These are phyloP conservation scores for Quercus suber DNA, from an alignment of 306 rosid genomes.

Conservation along the genomic window DNA sequence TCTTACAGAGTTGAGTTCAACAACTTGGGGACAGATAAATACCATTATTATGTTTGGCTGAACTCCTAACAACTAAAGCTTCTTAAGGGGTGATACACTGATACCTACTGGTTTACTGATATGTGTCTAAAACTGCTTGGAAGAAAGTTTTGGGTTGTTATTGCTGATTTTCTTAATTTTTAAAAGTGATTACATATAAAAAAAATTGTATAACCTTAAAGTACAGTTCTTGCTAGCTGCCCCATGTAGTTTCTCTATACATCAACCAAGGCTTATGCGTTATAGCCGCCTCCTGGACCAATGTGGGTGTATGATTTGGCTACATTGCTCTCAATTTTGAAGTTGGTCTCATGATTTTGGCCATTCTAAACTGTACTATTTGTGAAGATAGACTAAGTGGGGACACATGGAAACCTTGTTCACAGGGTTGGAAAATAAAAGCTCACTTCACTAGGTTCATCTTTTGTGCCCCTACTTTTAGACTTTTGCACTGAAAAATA, in stretches of 20 bases:
- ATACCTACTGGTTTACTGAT: neutral
- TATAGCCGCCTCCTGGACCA: neutral
- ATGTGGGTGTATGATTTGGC: neutral
- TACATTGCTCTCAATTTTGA: neutral
- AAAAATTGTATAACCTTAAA: neutral
- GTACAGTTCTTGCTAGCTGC: constrained; percentile 9
- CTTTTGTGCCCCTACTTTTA: neutral
- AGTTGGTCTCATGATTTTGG: neutral
- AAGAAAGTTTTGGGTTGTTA: neutral
- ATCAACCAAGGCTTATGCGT: neutral
- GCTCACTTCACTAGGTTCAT: neutral
- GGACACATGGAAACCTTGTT: neutral
- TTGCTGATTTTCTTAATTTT: neutral
- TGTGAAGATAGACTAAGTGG: neutral
- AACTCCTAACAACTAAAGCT: neutral
- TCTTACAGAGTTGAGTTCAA: neutral
- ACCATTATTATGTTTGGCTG: neutral
- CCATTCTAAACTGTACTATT: neutral
- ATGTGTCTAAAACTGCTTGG: neutral
- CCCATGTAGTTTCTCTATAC: neutral
- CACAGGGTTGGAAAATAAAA: neutral
- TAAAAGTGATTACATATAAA: neutral
- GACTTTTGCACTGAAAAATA: neutral
- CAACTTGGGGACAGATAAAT: neutral
- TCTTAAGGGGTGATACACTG: neutral